Base-by-base conservation (phyloP, 2,329 filamentous ascomycete species). In the Aspergillus versicolor region DNA sequence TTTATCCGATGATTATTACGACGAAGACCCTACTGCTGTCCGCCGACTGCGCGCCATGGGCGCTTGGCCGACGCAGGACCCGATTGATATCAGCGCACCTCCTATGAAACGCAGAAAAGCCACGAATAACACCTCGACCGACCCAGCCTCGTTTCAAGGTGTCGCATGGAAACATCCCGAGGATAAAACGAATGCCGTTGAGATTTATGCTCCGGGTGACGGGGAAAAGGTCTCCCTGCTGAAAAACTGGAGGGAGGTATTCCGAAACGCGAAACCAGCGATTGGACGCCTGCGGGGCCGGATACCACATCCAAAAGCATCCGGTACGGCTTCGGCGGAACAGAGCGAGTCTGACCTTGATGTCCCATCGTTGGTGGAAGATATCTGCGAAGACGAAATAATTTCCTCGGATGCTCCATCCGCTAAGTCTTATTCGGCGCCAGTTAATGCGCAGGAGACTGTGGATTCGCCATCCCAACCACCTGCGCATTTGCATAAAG, bases 231-330 rank as follows among this genome's bases (percentile, higher is more conserved):
- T 81, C 0, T 70, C 78, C 2, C 59, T 81, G 17, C 66, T 80
- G 47, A 73, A 76, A 60, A 75, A 80, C 61, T 80, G 78, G 77
- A 70, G 76, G 19, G 74, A 79, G 55, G 62, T 77, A 3, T 79
- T 80, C 60, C 71, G 73, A 41, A 62, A 68, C 13, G 66, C 70
- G 0, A 67, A 74, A 52, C 72, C 70, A 5, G 64, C 65, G 17
- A 65, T 67, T 46, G 67, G 67, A 5, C 56, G 63, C 0, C 22
- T 65, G 50, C 63, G 65, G 27, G 63, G 62, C 34, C 52, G 59
- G 24, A 54, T 65, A 60, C 49, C 50, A 40, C 21, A 13, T 7
- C 15, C 43, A 13, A 27, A n/a, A 19, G 4, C 27, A 30, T 21
- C 24, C 6, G 30, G 38, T 30, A 22, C 50, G 30, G 24, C 12